Base-by-base conservation (phyloP, 805 yeast genomes). In the Candida corydali region DNA sequence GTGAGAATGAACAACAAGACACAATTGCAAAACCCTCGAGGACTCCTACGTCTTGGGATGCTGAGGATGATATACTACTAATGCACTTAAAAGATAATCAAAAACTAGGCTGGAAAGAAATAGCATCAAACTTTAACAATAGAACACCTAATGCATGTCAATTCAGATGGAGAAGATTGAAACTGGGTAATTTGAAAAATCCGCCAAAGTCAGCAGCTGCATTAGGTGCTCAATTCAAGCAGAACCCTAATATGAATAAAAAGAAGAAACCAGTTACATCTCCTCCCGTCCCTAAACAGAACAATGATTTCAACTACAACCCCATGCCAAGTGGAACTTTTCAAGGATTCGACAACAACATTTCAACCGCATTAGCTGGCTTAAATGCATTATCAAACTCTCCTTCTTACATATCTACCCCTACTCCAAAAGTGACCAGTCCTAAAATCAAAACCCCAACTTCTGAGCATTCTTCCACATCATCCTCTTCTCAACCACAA, bases 111-210 rank as follows among this genome's bases (percentile, higher is more conserved):
- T 68, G 73, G 73, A 68, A 68, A 47, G 73, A 67, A 37, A 66
- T 68, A 32, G 71, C 72, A 26, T 51, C 59, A 42, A 61, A 68
- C 37, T 68, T 68, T 52, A 57, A 49, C 37, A 67, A 68, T 50
- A 48, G 73, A 42, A 68, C 73, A 10, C 73, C 73, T 37, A 68
- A 67, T 43, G 73, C 73, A 14, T 67, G 73, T 44, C 73, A 67
- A 48, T 67, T 67, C 41, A 56, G 73, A 40, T 68, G 73, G 73
- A 57, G 73, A 47, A 47, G 73, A 18, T 57, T 68, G 45, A 68
- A 68, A 49, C 54, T 61, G 26, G 73, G 73, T 3, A 68, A 63
- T 46, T 52, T 63, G 41, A 63, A 63, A 45, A 62, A 63, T 38
- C 72, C 73, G 9, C 73, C 73, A 9, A 67, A 66, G 36, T 52